These are phyloP conservation scores for Aspergillus sp. DNA, from an alignment of 2,329 filamentous ascomycete genomes.

Conservation along the genomic window DNA sequence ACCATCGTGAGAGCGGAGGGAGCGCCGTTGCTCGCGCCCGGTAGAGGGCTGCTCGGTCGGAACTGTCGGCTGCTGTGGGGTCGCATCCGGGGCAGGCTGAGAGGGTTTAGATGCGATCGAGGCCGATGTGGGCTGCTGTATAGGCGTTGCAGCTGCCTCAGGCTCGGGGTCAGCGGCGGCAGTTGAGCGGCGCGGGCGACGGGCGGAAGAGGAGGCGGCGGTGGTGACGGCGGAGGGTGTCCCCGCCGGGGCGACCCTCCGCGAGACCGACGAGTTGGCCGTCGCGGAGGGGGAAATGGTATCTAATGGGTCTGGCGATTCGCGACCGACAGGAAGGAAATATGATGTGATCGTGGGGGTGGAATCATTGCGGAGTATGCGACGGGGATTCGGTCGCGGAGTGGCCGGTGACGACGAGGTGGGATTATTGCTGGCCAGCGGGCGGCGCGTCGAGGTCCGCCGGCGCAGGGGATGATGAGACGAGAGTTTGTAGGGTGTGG, in stretches of 20 bases:
- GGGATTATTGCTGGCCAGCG: slow-evolving; percentile 3
- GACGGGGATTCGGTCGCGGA: slow-evolving; percentile 9
- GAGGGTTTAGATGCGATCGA: not conserved
- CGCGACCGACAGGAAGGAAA: slow-evolving; percentile 25
- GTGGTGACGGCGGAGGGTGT: slow-evolving; percentile 11
- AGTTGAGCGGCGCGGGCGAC: slow-evolving; percentile 6
- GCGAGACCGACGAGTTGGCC: not conserved
- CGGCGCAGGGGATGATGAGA: slow-evolving; percentile 1
- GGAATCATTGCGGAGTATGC: slow-evolving; percentile 20
- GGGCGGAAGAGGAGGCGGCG: slow-evolving; percentile 17
- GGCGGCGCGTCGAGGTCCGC: slow-evolving; percentile 7
- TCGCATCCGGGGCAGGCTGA: not conserved
- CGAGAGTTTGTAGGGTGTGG: slow-evolving; percentile 17
- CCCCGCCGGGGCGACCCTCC: slow-evolving; percentile 7
- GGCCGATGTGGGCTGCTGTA: not conserved
- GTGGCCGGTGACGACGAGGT: not conserved
- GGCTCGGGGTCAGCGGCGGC: not conserved
- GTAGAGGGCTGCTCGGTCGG: slow-evolving; percentile 8
- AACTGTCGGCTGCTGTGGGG: not conserved
- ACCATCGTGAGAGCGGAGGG: slow-evolving; percentile 80
- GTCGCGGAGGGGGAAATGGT: slow-evolving; percentile 24
- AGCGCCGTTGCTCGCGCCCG: slow-evolving; percentile 61
- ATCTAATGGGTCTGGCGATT: slow-evolving; percentile 32
- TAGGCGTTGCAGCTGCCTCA: not conserved
- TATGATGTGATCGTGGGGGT: slow-evolving; percentile 20